phyloP scores from a whole-genome alignment of 2,329 filamentous ascomycete species.

The Xylaria polymorpha region DNA sequence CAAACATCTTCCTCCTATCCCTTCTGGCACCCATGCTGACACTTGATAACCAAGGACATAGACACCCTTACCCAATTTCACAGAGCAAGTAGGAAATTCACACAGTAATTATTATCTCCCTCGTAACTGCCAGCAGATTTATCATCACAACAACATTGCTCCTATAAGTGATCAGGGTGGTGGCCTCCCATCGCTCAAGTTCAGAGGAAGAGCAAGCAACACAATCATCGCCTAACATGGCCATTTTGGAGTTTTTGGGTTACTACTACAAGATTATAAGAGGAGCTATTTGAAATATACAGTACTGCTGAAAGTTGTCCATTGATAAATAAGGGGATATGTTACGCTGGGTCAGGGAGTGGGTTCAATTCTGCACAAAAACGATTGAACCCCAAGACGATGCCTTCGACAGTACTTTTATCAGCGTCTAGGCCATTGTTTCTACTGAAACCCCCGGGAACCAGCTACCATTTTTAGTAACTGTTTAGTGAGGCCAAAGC shows the following conservation, averaged over 20 bases:
- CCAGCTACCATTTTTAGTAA: too few species aligned
- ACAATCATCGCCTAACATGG: not conserved
- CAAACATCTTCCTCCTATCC: not conserved
- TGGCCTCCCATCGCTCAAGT: not conserved
- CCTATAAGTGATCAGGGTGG: not conserved
- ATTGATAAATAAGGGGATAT: not conserved
- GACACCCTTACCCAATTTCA: not conserved
- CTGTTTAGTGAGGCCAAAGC: too few species aligned
- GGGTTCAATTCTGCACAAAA: not conserved
- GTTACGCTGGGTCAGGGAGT: not conserved
- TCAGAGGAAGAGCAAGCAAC: not conserved
- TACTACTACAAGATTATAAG: too few species aligned
- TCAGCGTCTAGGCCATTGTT: not conserved
- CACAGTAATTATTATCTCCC: not conserved
- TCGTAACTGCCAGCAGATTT: not conserved
- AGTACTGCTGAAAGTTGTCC: not conserved
- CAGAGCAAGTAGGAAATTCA: not conserved
- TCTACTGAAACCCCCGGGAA: not conserved
- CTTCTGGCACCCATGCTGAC: not conserved
- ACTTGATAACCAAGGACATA: not conserved
- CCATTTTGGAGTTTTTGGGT: not conserved
- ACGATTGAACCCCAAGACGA: too few species aligned
- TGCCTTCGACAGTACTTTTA: not conserved
- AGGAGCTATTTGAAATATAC: not conserved
- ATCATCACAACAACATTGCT: not conserved